Evolutionary conservation across 805 yeast genomes (phyloP).

Genomic region (Hanseniaspora singularis): DNA sequence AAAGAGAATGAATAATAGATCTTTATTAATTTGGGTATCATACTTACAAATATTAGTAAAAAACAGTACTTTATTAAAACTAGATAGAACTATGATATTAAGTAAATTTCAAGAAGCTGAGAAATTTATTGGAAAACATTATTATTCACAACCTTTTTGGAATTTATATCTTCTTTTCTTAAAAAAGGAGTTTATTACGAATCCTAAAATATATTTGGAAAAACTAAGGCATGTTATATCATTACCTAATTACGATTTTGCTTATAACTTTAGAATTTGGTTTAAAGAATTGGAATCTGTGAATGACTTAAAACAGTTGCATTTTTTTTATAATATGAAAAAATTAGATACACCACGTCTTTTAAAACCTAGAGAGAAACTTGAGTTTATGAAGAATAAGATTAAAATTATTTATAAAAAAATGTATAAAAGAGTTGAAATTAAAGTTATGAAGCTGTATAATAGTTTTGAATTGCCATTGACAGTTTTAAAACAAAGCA

Average conservation of each 20-base stretch:
- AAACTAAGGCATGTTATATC: slow-evolving; percentile 26
- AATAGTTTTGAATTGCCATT: slow-evolving; percentile 26
- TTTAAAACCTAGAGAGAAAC: slow-evolving; percentile 9
- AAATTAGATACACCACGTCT: slow-evolving; percentile 19
- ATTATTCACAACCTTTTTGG: slow-evolving; percentile 29
- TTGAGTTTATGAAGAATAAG: slow-evolving; percentile 22
- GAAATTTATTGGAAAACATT: slow-evolving; percentile 26
- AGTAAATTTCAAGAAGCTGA: slow-evolving; percentile 27
- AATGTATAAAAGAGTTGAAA: slow-evolving; percentile 25
- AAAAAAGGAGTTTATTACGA: slow-evolving; percentile 18
- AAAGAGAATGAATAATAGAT: slow-evolving; percentile 23
- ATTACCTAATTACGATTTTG: slow-evolving; percentile 26
- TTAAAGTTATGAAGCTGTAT: slow-evolving; percentile 25
- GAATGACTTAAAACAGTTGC: slow-evolving; percentile 23
- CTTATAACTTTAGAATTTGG: slow-evolving; percentile 27
- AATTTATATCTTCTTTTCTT: slow-evolving; percentile 25
- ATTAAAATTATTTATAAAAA: slow-evolving; percentile 26
- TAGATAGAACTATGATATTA: slow-evolving; percentile 21
- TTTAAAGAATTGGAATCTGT: slow-evolving; percentile 24
- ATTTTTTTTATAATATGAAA: slow-evolving; percentile 20
- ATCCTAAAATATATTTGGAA: slow-evolving; percentile 20
- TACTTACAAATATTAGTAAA: slow-evolving; percentile 27
- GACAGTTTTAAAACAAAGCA: slow-evolving; percentile 16
- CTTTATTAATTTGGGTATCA: slow-evolving; percentile 26
- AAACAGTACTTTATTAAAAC: slow-evolving; percentile 15